These are phyloP conservation scores for Colletotrichum sp. DNA, from an alignment of 2,329 filamentous ascomycete species.

Conservation along the genomic window DNA sequence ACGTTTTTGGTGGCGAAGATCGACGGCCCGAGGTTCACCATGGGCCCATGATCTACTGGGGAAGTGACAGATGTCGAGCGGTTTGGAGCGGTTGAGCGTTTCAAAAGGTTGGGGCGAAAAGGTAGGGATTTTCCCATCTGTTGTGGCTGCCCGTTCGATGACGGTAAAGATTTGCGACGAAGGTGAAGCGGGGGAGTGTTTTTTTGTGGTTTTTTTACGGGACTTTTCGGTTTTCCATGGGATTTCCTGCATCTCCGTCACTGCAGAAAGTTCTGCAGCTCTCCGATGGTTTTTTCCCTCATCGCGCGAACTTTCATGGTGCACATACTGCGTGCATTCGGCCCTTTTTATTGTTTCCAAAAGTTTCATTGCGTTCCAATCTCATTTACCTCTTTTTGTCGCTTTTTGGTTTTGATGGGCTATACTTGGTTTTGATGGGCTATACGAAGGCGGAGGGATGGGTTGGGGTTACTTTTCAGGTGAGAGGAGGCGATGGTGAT, in stretches of 20 bases:
- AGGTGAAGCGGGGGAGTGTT: not conserved
- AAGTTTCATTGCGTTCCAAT: not conserved
- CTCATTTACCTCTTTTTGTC: not conserved
- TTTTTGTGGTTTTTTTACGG: not conserved
- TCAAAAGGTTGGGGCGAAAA: not conserved
- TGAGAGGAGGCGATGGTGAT: constrained; percentile 15
- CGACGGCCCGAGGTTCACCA: not conserved
- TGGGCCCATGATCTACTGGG: not conserved
- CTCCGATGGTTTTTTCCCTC: not conserved
- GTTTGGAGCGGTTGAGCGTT: not conserved
- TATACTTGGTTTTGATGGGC: not conserved
- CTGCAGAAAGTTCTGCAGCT: not conserved
- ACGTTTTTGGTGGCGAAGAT: not conserved
- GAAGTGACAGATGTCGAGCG: not conserved
- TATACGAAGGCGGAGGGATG: not conserved
- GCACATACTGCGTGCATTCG: not conserved
- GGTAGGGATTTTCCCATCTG: not conserved
- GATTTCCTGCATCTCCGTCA: not conserved
- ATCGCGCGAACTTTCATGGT: not conserved
- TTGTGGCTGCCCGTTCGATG: not conserved
- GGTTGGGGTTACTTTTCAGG: constrained; percentile 2
- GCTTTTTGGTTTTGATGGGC: not conserved
- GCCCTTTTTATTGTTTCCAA: not conserved
- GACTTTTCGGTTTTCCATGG: not conserved
- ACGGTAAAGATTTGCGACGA: not conserved